These are phyloP conservation scores for Fraxinus greggii DNA, from an alignment of 305 asterid species.

Conservation along the genomic window DNA sequence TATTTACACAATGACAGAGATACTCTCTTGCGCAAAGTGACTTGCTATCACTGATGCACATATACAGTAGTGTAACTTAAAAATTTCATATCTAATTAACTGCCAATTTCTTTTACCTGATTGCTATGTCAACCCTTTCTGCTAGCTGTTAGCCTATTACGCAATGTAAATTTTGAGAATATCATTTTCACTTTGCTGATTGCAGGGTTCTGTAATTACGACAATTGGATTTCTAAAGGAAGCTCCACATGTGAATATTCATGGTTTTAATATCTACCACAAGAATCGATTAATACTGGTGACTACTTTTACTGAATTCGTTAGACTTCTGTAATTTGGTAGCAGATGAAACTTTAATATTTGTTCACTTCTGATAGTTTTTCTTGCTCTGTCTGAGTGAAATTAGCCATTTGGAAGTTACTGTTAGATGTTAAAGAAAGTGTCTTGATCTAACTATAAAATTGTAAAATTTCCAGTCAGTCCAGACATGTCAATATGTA, in stretches of 20 bases:
- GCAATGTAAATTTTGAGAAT: conserved; percentile 22
- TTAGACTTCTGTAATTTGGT: conserved; percentile 11
- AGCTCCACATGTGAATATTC: conserved; percentile 76
- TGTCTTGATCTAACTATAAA: conserved; percentile 2
- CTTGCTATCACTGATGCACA: neutral
- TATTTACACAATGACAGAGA: neutral
- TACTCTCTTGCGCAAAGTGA: neutral
- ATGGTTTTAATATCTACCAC: conserved; percentile 95
- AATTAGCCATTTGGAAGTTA: conserved; percentile 7
- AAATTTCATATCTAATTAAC: neutral
- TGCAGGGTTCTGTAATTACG: conserved; percentile 66
- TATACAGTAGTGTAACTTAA: neutral
- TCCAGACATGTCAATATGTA: neutral
- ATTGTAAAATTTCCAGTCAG: neutral
- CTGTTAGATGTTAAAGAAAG: conserved; percentile 4
- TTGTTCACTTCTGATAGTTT: conserved; percentile 14
- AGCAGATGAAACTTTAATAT: conserved; percentile 2
- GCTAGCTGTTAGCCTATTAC: conserved; percentile 19
- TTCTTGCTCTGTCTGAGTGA: conserved; percentile 16
- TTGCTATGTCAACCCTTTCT: neutral
- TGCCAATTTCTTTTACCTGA: neutral
- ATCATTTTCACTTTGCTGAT: conserved; percentile 29
- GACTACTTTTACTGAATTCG: conserved; percentile 28
- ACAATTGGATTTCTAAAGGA: conserved; percentile 88
- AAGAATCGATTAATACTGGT: conserved; percentile 93